Evolutionary conservation across 306 rosid genomes (phyloP).

Genomic region (Trifolium dubium): DNA sequence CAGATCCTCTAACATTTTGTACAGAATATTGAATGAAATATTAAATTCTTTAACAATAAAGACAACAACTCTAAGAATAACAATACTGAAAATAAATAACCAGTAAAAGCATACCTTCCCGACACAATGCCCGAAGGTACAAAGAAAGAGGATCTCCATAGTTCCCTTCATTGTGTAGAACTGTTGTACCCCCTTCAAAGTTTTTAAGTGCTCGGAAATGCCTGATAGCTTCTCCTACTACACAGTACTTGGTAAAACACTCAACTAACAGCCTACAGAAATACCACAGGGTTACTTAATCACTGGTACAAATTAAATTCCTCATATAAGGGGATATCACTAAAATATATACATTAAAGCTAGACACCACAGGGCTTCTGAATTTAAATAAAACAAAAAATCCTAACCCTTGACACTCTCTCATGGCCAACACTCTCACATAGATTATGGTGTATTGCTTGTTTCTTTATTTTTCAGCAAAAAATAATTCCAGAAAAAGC

Average conservation of each 20-base stretch:
- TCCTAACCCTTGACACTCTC: neutral
- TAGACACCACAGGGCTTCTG: constrained; percentile 7
- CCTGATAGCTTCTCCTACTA: constrained; percentile 85
- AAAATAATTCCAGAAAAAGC: neutral
- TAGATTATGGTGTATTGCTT: neutral
- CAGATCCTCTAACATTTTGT: constrained; percentile 13
- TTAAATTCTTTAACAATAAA: constrained; percentile 25
- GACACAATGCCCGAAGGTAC: constrained; percentile 92
- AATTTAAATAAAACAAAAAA: constrained; percentile 19
- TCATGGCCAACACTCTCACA: neutral
- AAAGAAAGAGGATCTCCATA: constrained; percentile 92
- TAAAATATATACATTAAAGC: constrained; percentile 30
- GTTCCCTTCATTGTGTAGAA: constrained; percentile 78
- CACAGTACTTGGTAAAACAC: constrained; percentile 96
- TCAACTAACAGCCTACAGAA: constrained; percentile 85
- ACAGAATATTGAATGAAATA: constrained; percentile 22
- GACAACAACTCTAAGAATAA: constrained; percentile 27
- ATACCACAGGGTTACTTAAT: constrained; percentile 19
- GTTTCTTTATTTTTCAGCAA: neutral
- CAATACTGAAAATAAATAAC: constrained; percentile 28
- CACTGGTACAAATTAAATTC: neutral
- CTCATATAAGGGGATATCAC: constrained; percentile 1
- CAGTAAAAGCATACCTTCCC: constrained; percentile 68
- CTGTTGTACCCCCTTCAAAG: constrained; percentile 72
- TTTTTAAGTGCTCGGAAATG: constrained; percentile 89